Evolutionary conservation across 768 basidiomycete genomes (phyloP).

Genomic region (Postia placenta): DNA sequence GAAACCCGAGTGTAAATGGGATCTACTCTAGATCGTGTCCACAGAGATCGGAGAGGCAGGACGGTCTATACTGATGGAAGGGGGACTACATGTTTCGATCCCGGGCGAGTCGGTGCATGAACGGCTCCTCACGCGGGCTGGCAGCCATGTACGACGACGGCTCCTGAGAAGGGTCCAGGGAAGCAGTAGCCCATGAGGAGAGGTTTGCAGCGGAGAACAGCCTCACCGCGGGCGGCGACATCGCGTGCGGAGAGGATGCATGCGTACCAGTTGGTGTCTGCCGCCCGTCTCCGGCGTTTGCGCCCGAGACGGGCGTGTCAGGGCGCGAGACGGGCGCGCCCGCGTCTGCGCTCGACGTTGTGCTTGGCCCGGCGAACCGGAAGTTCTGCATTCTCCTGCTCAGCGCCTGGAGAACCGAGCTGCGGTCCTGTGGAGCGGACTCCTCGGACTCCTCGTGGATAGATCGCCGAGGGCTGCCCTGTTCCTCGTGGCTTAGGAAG

Average conservation of each 20-base stretch:
- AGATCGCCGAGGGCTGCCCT: not conserved
- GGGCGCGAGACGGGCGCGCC: conserved; percentile 8
- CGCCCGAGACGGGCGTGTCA: conserved; percentile 6
- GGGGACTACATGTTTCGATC: no score
- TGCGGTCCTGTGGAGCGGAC: conserved; percentile 13
- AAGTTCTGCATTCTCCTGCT: conserved; percentile 26
- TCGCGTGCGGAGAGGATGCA: conserved; percentile 17
- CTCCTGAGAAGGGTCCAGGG: conserved; percentile 4
- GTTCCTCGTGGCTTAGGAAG: conserved; percentile 53
- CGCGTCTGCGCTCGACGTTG: conserved; percentile 20
- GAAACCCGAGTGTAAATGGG: not conserved
- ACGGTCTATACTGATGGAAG: no score
- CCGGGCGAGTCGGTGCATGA: conserved; percentile 9
- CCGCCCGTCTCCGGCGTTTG: not conserved
- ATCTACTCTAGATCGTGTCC: not conserved
- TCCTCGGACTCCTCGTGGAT: not conserved
- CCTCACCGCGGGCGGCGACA: conserved; percentile 18
- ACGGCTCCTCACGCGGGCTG: conserved; percentile 15
- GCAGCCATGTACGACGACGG: conserved; percentile 6
- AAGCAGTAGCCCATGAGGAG: conserved; percentile 28
- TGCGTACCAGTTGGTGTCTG: conserved; percentile 2
- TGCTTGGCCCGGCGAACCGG: conserved; percentile 22
- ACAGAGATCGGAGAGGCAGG: not conserved
- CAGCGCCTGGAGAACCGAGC: conserved; percentile 27
- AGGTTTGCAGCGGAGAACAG: conserved; percentile 26